Base-by-base conservation (phyloP, 495 filamentous ascomycete genomes). In the Aspergillus haitiensis region DNA sequence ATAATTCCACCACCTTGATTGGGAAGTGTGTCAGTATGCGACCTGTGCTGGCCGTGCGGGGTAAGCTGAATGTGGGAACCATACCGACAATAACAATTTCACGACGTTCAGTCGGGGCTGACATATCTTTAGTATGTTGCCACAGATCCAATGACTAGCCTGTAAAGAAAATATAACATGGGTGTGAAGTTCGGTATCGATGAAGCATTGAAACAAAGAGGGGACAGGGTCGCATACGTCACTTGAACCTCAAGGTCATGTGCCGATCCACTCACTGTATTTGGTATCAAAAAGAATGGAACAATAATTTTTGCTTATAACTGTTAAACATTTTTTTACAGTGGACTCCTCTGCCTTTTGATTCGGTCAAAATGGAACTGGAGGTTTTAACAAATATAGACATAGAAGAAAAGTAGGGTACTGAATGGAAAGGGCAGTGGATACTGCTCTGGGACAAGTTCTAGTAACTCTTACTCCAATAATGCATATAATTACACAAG, bases 1-100 rank as follows among this genome's bases (percentile, higher is more conserved):
- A 98, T 96, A 56, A 98, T 92, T 68, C 94, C 94, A 65, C 93
- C 94, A 64, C 94, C 93, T 93, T 55, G 10, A 8, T 1, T 27
- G 21, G 45, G 2, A 52, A 53, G 42, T n/a, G 16, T 36, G 46
- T 69, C 47, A 66, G 61, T 34, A 39, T 50, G 21, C 16, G 9
- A 37, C 27, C 21, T 27, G 21, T 27, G 21, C 21, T 33, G 3
- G 49, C 11, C n/a, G 59, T 64, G 72, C 71, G 70, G 74, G 72
- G 73, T 68, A 72, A 31, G 27, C 51, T 34, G 49, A 58, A 62
- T 45, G 47, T 32, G 56, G 56, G 52, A 44, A 55, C 61, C 82
- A 64, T 76, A 89, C 87, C 87, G 64, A 89, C 70, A 58, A 91
- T 86, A 56, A 90, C 81, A 59, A 91, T 89, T 54, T 89, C 82